Evolutionary conservation across 208 protist species (phyloP).

Genomic region (Trypanosomatidae sp.): DNA sequence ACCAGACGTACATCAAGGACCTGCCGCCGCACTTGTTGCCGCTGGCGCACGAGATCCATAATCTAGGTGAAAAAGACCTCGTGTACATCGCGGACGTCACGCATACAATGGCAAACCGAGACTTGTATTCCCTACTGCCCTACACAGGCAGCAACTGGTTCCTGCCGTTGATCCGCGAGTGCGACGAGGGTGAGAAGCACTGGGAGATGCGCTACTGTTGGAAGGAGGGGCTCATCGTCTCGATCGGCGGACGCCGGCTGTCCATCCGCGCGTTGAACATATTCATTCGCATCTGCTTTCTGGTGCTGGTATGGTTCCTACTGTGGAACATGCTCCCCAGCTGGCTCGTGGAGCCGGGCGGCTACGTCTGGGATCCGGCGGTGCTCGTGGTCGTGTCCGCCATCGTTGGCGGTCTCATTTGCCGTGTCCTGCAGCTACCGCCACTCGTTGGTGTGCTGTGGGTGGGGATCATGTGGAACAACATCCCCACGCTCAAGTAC

Average conservation of each 20-base stretch:
- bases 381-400: slow-evolving; percentile 63
- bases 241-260: slow-evolving; percentile 53
- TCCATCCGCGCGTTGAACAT: slow-evolving; percentile 54
- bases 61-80: slow-evolving; percentile 50
- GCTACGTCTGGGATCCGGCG: slow-evolving; percentile 75
- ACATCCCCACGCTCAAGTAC: slow-evolving; percentile 64
- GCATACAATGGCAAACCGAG: slow-evolving; percentile 47
- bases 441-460: slow-evolving; percentile 77
- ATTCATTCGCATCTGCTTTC: slow-evolving; percentile 55
- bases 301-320: slow-evolving; percentile 69
- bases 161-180: slow-evolving; percentile 54
- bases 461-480: slow-evolving; percentile 84
- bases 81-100: slow-evolving; percentile 55
- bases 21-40: slow-evolving; percentile 53
- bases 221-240: slow-evolving; percentile 46
- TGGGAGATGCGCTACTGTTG: slow-evolving; percentile 46
- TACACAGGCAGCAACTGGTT: slow-evolving; percentile 83
- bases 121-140: slow-evolving; percentile 73
- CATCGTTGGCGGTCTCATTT: slow-evolving; percentile 65
- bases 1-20: slow-evolving; percentile 24
- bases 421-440: slow-evolving; percentile 76
- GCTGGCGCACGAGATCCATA: slow-evolving; percentile 51
- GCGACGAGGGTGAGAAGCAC: slow-evolving; percentile 35
- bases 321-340: slow-evolving; percentile 69
- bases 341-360: slow-evolving; percentile 58